A percentile compares a stretch with the other conserved stretches of the same genome.
Conservation (phyloP, 1,284 basidiomycete genomes). For the Melampsora larici-populina region DNA sequence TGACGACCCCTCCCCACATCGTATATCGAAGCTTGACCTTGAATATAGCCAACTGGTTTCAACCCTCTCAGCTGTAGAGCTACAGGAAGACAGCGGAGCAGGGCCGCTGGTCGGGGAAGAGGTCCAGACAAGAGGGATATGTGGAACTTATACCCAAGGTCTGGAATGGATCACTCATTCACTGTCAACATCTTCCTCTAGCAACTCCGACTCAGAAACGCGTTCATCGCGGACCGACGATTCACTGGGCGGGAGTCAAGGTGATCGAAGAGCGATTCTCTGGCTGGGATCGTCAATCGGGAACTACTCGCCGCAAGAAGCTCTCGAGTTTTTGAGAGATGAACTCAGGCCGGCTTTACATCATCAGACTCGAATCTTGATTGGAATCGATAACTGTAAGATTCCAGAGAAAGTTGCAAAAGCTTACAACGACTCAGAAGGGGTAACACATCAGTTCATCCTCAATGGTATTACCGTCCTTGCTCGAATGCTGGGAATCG, state of each 20-base stretch:
- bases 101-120: conserved; percentile 45
- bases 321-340: conserved; percentile 70
- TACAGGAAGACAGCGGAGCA: conserved; percentile 31
- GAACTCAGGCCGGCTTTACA: conserved; percentile 65
- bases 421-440: conserved; percentile 60
- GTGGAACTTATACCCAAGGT: conserved; percentile 84
- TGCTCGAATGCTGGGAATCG: conserved; percentile 52
- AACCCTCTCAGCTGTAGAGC: conserved; percentile 27
- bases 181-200: conserved; percentile 17
- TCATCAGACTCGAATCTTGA: conserved; percentile 59
- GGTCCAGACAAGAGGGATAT: conserved; percentile 63
- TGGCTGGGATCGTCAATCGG: conserved; percentile 94
- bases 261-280: conserved; percentile 63
- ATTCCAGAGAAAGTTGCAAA: conserved; percentile 65
- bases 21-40: conserved; percentile 25
- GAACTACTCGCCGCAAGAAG: conserved; percentile 77
- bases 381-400: conserved; percentile 84
- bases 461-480: conserved; percentile 76
- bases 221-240: background rate
- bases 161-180: conserved; percentile 58
- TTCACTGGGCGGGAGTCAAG: conserved; percentile 41
- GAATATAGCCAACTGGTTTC: conserved; percentile 27
- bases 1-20: too few species aligned
- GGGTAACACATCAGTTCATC: conserved; percentile 77
- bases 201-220: background rate